phyloP scores from a whole-genome alignment of 2,329 filamentous ascomycete species.

The Nemania serpens region DNA sequence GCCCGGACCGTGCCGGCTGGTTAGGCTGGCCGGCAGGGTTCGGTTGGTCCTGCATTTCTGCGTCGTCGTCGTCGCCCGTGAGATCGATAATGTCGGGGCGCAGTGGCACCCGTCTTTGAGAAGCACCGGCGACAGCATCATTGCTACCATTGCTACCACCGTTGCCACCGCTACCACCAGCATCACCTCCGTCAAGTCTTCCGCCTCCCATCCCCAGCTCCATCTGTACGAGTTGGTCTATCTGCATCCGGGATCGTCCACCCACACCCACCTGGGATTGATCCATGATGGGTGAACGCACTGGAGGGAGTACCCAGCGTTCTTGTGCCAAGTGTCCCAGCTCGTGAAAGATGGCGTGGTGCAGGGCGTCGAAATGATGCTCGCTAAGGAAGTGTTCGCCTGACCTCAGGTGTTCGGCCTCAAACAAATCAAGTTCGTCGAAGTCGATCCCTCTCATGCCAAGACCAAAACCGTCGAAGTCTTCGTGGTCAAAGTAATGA shows the following conservation, averaged over 20 bases:
- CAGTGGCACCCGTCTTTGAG: conserved; percentile 6
- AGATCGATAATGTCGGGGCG: conserved; percentile 36
- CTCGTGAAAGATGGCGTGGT: conserved; percentile 17
- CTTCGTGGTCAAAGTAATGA: background rate
- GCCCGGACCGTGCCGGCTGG: conserved; percentile 13
- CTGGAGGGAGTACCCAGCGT: conserved; percentile 8
- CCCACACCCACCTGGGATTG: background rate
- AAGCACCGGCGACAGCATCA: background rate
- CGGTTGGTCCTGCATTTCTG: background rate
- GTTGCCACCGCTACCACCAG: background rate
- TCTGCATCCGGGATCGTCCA: conserved; percentile 6
- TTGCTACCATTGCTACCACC: background rate
- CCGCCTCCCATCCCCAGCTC: conserved; percentile 25
- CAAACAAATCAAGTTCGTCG: conserved; percentile 11
- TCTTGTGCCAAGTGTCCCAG: conserved; percentile 18
- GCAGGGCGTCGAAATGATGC: conserved; percentile 4
- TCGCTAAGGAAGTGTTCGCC: conserved; percentile 22
- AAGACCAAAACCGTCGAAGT: conserved; percentile 17
- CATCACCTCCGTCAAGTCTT: conserved; percentile 2
- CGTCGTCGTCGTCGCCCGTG: conserved; percentile 35
- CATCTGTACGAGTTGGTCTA: conserved; percentile 36
- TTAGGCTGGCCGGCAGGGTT: conserved; percentile 2
- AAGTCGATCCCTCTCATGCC: conserved; percentile 22
- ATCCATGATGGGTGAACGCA: conserved; percentile 14
- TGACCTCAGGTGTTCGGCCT: conserved; percentile 26